Percentiles rank a stretch among this genome's conserved stretches.
Evolutionary conservation across 169 alveolate genomes (phyloP).

Genomic region (Cryptosporidium felis): DNA sequence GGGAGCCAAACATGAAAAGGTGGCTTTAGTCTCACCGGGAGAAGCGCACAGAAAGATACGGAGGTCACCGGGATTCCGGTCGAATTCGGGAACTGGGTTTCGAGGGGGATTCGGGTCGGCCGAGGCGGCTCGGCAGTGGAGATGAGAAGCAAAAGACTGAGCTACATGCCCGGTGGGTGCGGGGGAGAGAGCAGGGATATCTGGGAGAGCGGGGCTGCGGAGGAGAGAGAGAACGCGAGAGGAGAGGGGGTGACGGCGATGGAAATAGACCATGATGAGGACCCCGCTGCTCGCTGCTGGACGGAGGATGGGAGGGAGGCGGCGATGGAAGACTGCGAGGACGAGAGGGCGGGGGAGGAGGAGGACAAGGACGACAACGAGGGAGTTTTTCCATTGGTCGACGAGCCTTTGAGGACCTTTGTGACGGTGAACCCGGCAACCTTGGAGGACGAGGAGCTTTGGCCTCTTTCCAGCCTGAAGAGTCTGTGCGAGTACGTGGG

Average conservation of each 20-base stretch:
- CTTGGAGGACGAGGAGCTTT: constrained; percentile 65
- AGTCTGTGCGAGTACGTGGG: constrained; percentile 48
- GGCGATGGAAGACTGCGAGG: background rate
- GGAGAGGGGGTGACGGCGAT: background rate
- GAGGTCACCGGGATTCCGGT: background rate
- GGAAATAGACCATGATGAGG: constrained; percentile 15
- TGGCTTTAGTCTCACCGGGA: no score
- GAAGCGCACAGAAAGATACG: no score
- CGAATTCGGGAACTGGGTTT: no score
- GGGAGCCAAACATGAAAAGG: no score
- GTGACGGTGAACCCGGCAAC: constrained; percentile 67
- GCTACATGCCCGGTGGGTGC: background rate
- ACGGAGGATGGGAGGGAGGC: constrained; percentile 6
- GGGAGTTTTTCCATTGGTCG: constrained; percentile 23
- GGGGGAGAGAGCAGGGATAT: no score
- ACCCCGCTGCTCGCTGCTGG: background rate
- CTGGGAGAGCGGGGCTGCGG: no score
- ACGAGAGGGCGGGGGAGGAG: background rate
- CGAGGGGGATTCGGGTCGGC: background rate
- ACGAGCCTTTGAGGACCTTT: constrained; percentile 49
- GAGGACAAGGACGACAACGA: background rate
- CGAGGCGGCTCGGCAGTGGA: background rate
- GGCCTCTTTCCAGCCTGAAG: constrained; percentile 38
- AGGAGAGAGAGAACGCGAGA: background rate
- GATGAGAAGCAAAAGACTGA: constrained; percentile 31